Evolutionary conservation across 495 filamentous ascomycete species (phyloP).

Genomic region (Neurospora tetraspora): DNA sequence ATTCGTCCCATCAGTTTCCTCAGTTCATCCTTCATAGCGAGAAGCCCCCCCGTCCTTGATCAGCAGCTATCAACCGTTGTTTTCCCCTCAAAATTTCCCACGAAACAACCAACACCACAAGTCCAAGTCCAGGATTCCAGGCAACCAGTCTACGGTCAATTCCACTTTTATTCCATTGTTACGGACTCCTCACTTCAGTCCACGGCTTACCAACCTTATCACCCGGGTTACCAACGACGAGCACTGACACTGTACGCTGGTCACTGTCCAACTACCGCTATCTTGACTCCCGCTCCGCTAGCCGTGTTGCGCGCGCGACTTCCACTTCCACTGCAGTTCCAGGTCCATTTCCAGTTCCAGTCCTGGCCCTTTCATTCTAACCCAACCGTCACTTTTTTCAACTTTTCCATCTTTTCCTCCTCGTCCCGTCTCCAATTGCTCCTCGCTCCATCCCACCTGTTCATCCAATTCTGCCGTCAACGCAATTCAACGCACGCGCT

Average conservation of each 20-base stretch:
- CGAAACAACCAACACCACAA: background rate
- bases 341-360: slow-evolving; percentile 1
- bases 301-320: background rate
- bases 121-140: background rate
- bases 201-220: background rate
- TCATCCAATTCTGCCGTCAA: background rate
- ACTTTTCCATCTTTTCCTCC: background rate
- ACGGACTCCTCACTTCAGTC: background rate
- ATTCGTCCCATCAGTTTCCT: background rate
- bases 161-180: background rate
- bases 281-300: background rate
- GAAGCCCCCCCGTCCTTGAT: background rate
- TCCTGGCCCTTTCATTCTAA: background rate
- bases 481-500: background rate
- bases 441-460: background rate
- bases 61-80: slow-evolving; percentile 16
- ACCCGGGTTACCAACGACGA: background rate
- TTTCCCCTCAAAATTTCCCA: slow-evolving; percentile 24
- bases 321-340: background rate
- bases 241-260: background rate
- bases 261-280: background rate
- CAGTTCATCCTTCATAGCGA: background rate
- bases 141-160: background rate
- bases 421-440: background rate
- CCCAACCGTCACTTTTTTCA: background rate